Percentiles rank a stretch among this genome's conserved stretches.
Evolutionary conservation across 2,329 filamentous ascomycete species (phyloP).

Genomic region (Colletotrichum eremochloae): DNA sequence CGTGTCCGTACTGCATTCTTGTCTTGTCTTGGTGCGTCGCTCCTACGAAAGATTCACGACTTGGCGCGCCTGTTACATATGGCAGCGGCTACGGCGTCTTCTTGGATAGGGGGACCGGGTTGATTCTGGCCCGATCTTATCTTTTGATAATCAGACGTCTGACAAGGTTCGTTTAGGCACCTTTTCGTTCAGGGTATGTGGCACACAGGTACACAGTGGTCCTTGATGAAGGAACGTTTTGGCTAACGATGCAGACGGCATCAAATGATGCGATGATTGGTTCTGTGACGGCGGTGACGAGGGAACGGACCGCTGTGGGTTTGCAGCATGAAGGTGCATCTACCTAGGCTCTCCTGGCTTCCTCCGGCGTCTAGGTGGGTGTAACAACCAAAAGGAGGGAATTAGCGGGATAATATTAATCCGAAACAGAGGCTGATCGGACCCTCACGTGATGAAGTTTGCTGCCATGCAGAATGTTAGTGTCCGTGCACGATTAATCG

Average conservation of each 20-base stretch:
- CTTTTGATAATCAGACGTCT: neutral
- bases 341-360: too few relatives aligned
- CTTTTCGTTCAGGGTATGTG: neutral
- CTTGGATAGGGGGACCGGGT: neutral
- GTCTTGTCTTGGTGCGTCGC: neutral
- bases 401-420: neutral
- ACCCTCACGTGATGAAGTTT: neutral
- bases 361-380: too few relatives aligned
- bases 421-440: neutral
- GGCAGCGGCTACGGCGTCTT: neutral
- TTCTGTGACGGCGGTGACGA: conserved; percentile 3
- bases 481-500: neutral
- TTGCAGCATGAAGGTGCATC: too few relatives aligned
- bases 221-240: neutral
- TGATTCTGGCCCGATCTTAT: conserved; percentile 22
- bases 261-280: conserved; percentile 18
- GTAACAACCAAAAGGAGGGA: too few relatives aligned
- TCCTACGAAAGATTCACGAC: neutral
- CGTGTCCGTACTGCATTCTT: neutral
- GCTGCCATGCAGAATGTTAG: neutral
- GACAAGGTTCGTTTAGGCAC: conserved; percentile 4
- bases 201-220: neutral
- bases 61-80: neutral
- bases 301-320: neutral
- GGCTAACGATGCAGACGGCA: neutral